Evolutionary conservation across 495 filamentous ascomycete species (phyloP).

Genomic region (Letharia lupina): DNA sequence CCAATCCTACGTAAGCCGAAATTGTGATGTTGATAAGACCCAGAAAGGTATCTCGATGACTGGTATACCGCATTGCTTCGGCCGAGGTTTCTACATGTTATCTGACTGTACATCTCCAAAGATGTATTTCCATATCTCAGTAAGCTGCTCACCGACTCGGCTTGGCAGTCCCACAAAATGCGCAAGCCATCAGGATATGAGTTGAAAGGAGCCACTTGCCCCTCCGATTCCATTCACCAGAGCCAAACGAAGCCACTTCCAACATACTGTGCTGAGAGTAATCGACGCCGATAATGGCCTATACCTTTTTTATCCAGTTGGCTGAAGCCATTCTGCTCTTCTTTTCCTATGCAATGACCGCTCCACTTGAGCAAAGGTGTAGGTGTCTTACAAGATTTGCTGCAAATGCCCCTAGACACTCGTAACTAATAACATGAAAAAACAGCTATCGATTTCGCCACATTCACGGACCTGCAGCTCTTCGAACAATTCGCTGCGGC

Average conservation of each 20-base stretch:
- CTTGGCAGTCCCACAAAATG: too few species aligned
- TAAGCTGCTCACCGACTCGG: too few species aligned
- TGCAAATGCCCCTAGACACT: too few species aligned
- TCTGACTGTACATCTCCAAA: too few species aligned
- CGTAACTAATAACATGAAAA: background rate
- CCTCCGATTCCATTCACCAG: background rate
- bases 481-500: conserved; percentile 65
- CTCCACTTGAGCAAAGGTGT: conserved; percentile 9
- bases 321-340: background rate
- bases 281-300: background rate
- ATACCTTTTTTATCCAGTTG: background rate
- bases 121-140: too few species aligned
- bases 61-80: too few species aligned
- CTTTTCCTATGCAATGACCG: background rate
- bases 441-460: conserved; percentile 28
- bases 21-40: too few species aligned
- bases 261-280: too few species aligned
- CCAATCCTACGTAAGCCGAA: too few species aligned
- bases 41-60: too few species aligned
- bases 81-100: too few species aligned
- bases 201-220: background rate
- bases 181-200: background rate
- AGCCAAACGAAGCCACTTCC: background rate
- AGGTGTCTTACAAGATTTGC: background rate
- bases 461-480: conserved; percentile 47